A percentile compares a stretch with the other conserved stretches of the same genome.
These are phyloP conservation scores for Didymosphaeria variabile DNA, from an alignment of 2,329 filamentous ascomycete species.

Conservation along the genomic window DNA sequence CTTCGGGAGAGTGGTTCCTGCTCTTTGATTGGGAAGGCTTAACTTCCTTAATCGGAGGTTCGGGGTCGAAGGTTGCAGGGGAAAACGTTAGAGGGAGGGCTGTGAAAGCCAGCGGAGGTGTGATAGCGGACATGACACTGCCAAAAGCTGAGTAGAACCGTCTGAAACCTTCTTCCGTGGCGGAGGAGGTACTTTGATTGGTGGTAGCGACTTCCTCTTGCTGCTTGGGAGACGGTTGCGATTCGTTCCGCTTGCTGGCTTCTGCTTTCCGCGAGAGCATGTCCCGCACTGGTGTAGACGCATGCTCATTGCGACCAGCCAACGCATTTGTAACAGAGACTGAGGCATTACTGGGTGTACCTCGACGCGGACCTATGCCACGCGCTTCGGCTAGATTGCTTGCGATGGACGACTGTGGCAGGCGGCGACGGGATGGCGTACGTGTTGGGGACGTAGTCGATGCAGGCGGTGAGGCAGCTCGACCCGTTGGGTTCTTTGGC, in stretches of 20 bases:
- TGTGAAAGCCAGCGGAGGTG: constrained; percentile 90
- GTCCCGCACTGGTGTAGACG: constrained; percentile 43
- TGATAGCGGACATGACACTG: constrained; percentile 85
- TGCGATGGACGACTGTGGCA: constrained; percentile 80
- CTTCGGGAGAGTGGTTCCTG: constrained; percentile 38
- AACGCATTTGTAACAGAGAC: constrained; percentile 78
- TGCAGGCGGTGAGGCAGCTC: constrained; percentile 44
- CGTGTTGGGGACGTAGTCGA: constrained; percentile 49
- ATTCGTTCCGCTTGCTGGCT: constrained; percentile 24
- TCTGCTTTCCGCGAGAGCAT: constrained; percentile 42
- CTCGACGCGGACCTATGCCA: constrained; percentile 71
- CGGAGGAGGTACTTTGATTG: constrained; percentile 31
- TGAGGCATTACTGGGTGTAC: constrained; percentile 75
- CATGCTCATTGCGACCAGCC: constrained; percentile 58
- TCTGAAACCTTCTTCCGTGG: constrained; percentile 79
- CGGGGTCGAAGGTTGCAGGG: constrained; percentile 32
- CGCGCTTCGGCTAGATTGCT: constrained; percentile 87
- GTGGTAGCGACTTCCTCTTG: constrained; percentile 20
- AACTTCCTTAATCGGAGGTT: constrained; percentile 32
- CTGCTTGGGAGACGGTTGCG: constrained; percentile 20
- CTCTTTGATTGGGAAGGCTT: constrained; percentile 34
- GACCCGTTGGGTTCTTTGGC: constrained; percentile 29
- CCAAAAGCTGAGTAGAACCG: constrained; percentile 94
- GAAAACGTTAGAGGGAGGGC: constrained; percentile 75
- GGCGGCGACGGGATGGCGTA: constrained; percentile 55